Base-by-base conservation (phyloP, 805 yeast species). In the Sugiyamaella marilandica region DNA sequence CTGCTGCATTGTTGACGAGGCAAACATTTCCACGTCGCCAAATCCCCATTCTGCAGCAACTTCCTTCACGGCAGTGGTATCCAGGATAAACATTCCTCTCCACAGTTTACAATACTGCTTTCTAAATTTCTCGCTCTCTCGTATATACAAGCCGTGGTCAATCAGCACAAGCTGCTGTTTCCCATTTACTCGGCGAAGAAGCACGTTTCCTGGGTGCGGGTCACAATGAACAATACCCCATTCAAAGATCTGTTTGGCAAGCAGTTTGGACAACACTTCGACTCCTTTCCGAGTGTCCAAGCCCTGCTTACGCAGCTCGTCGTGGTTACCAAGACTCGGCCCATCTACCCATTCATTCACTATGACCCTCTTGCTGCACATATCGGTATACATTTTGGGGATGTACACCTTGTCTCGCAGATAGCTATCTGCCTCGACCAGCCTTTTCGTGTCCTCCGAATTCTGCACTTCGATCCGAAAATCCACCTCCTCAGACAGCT, bases 331-430 rank as follows among this genome's bases (percentile, higher is more conserved):
- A 53, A 87, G 66, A 0, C 84, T 67, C 14, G 79, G 77, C 24
- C 91, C 94, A 35, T 86, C 86, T 46, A 86, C 82, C 90, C 91
- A 87, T 66, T 87, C 94, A 24, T 82, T 76, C 10, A 81, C 75
- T 43, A 86, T 65, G 2, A 86, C 81, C 47, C 80, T 76, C 39
- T 65, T 61, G 1, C 82, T 71, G 11, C 83, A 69, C 26, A 72
- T 54, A 2, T 78, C 73, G 0, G 70, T 65, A 59, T 74, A 82
- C 16, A 74, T 72, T 44, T 66, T 59, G 2, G 94, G 95, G 13
- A 86, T 72, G 61, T 83, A 76, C 4, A 83, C 74, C 31, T 73
- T 71, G 13, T 61, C 62, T 2, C 58, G 57, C 35, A 80, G 69
- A 18, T 70, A 68, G 1, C 65, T 50, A 58, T 84, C 88, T 1